Evolutionary conservation across 306 rosid genomes (phyloP).

Genomic region (Cyclanthera cordifolia): DNA sequence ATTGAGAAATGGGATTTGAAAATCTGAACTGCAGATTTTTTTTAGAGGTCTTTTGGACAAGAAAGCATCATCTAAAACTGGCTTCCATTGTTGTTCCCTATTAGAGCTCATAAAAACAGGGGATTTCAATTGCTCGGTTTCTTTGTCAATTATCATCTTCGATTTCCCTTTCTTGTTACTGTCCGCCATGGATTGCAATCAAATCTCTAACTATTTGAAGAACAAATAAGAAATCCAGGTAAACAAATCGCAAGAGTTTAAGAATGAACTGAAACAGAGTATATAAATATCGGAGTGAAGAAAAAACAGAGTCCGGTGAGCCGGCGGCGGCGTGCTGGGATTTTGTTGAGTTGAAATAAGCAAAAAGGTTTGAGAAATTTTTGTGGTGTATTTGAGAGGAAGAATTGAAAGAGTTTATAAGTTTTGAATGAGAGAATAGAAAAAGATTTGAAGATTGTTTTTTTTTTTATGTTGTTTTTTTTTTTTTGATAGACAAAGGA

Average conservation of each 20-base stretch:
- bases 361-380: not conserved
- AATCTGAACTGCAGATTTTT: constrained; percentile 58
- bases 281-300: constrained; percentile 27
- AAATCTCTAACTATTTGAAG: not conserved
- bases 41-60: constrained; percentile 50
- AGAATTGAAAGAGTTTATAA: constrained; percentile 28
- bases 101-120: no score
- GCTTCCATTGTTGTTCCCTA: constrained; percentile 50
- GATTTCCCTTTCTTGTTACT: constrained; percentile 41
- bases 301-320: constrained; percentile 48
- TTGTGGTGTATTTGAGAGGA: not conserved
- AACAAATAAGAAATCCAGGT: constrained; percentile 3
- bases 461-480: not conserved
- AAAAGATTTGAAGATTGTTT: constrained; percentile 19
- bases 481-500: not conserved
- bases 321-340: not conserved
- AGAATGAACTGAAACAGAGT: constrained; percentile 4
- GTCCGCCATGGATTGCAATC: constrained; percentile 30
- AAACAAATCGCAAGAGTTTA: not conserved
- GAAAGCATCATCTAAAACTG: constrained; percentile 47
- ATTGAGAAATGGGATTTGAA: constrained; percentile 18
- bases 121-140: not conserved
- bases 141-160: constrained; percentile 25
- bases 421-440: constrained; percentile 21
- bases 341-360: not conserved